Evolutionary conservation across 345 rosid species (phyloP).

Genomic region (Acer campestre): DNA sequence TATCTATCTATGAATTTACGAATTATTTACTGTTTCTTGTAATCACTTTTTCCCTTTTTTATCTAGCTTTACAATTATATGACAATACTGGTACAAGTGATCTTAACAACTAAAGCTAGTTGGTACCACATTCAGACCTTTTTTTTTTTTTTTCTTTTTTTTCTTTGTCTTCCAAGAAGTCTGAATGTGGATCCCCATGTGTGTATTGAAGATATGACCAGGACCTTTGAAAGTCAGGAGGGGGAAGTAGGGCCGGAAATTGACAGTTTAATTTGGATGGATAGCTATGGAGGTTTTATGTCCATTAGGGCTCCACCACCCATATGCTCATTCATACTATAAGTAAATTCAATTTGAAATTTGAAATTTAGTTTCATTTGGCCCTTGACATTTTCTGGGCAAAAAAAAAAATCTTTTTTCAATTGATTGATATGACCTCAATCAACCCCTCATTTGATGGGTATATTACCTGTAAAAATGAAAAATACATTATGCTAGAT

Average conservation of each 20-base stretch:
- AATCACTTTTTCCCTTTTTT: background rate
- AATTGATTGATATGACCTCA: slow-evolving; percentile 10
- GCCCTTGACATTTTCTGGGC: background rate
- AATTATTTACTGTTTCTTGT: background rate
- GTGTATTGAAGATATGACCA: background rate
- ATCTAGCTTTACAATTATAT: background rate
- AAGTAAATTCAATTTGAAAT: background rate
- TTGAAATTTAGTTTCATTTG: background rate
- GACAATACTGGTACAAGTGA: too few species aligned
- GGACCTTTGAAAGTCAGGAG: background rate
- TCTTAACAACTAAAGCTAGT: background rate
- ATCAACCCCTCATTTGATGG: background rate
- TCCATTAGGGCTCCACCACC: slow-evolving; percentile 19
- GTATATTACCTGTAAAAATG: background rate
- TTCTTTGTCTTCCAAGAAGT: background rate
- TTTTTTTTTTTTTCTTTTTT: too few species aligned
- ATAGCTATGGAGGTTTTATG: background rate
- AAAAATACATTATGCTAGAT: background rate
- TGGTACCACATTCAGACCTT: background rate
- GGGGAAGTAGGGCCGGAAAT: slow-evolving; percentile 7
- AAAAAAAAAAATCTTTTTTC: background rate
- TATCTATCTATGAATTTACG: background rate
- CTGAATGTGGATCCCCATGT: background rate
- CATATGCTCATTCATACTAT: background rate
- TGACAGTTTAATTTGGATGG: slow-evolving; percentile 5